Evolutionary conservation across 192 early-diverging fungal species (phyloP).

Genomic region (Podila verticillata): DNA sequence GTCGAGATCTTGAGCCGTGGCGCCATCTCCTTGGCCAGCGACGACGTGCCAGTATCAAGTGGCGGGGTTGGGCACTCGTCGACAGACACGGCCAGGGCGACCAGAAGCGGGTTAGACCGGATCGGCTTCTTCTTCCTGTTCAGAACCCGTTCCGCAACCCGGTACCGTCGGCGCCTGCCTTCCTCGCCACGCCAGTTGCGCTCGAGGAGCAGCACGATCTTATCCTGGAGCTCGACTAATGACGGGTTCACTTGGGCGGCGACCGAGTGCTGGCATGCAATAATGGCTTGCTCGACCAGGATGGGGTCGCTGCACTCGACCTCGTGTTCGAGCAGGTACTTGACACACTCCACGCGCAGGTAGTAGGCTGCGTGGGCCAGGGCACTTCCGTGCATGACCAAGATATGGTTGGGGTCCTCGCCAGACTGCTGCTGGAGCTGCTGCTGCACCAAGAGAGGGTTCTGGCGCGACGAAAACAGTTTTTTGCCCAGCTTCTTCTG

Average conservation of each 20-base stretch:
- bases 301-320: constrained; percentile 43
- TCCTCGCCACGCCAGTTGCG: constrained; percentile 27
- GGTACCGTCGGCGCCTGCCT: constrained; percentile 10
- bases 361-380: constrained; percentile 42
- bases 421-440: neutral
- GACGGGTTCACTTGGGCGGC: constrained; percentile 37
- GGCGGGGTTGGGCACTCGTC: neutral
- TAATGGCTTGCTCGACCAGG: constrained; percentile 33
- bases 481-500: constrained; percentile 7
- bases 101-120: constrained; percentile 18
- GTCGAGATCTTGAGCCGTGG: neutral
- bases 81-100: constrained; percentile 17
- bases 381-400: constrained; percentile 35
- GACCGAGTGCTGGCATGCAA: constrained; percentile 32
- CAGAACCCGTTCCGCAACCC: constrained; percentile 32
- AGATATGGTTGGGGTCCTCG: constrained; percentile 40
- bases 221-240: constrained; percentile 6
- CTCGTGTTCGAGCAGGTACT: constrained; percentile 40
- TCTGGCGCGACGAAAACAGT: constrained; percentile 3
- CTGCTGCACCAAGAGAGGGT: neutral
- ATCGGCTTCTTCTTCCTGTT: constrained; percentile 29
- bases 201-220: constrained; percentile 26
- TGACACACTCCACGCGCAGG: constrained; percentile 20
- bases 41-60: neutral
- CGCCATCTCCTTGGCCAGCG: neutral